Evolutionary conservation across 148 eudicot genomes (phyloP).

Genomic region (Cornus controversa): DNA sequence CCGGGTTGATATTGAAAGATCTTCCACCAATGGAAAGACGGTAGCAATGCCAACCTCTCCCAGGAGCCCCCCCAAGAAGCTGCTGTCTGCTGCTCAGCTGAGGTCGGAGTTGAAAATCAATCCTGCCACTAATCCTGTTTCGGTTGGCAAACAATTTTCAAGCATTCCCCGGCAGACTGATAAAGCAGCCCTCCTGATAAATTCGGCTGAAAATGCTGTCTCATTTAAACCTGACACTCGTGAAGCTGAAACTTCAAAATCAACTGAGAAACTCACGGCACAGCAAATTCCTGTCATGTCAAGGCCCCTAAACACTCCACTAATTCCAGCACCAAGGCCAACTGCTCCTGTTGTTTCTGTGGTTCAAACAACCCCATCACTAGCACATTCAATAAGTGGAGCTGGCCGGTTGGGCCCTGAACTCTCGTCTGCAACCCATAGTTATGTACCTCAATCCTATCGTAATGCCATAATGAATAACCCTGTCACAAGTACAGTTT

Average conservation of each 20-base stretch:
- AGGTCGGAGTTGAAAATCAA: slow-evolving; percentile 32
- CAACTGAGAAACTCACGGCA: slow-evolving; percentile 17
- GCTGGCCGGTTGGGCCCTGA: slow-evolving; percentile 72
- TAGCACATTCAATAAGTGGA: slow-evolving; percentile 64
- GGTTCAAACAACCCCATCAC: slow-evolving; percentile 38
- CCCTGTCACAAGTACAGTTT: slow-evolving; percentile 36
- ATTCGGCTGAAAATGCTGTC: slow-evolving; percentile 35
- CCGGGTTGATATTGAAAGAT: slow-evolving; percentile 29
- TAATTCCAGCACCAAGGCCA: slow-evolving; percentile 12
- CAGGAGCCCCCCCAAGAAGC: slow-evolving; percentile 47
- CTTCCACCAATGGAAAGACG: background rate
- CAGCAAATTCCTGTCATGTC: slow-evolving; percentile 30
- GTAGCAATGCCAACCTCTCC: slow-evolving; percentile 27
- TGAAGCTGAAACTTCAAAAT: slow-evolving; percentile 33
- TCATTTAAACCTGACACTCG: slow-evolving; percentile 33
- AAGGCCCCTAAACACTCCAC: slow-evolving; percentile 20
- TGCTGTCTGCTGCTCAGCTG: slow-evolving; percentile 19
- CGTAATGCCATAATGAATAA: slow-evolving; percentile 61
- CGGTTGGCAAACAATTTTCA: slow-evolving; percentile 26
- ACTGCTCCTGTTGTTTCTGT: slow-evolving; percentile 23
- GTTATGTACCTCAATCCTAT: slow-evolving; percentile 57
- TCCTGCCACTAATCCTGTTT: slow-evolving; percentile 22
- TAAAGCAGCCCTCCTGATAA: slow-evolving; percentile 22
- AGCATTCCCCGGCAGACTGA: slow-evolving; percentile 29
- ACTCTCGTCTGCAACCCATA: slow-evolving; percentile 41